Evolutionary conservation across 2,329 filamentous ascomycete genomes (phyloP).

Genomic region (Diaporthe humulicola): DNA sequence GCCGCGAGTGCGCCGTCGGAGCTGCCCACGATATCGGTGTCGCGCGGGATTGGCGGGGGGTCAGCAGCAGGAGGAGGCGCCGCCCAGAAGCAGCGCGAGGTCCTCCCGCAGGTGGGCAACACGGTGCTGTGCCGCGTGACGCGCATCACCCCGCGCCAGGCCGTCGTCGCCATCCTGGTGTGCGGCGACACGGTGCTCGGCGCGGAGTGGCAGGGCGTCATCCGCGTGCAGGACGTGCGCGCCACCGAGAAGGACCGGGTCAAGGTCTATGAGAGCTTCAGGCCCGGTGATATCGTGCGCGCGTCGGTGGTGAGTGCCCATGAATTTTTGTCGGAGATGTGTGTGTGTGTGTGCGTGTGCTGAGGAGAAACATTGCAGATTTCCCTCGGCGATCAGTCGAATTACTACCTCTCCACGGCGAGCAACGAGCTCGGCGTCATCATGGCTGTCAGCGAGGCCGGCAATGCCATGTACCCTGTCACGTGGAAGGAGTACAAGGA

Average conservation of each 20-base stretch:
- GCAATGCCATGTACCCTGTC: constrained; percentile 91
- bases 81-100: constrained; percentile 69
- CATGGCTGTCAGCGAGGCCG: constrained; percentile 88
- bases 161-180: constrained; percentile 86
- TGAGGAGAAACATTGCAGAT: constrained; percentile 64
- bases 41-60: constrained; percentile 47
- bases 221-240: constrained; percentile 90
- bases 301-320: constrained; percentile 77
- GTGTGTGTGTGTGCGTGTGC: not conserved
- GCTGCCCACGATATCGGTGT: constrained; percentile 69
- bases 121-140: constrained; percentile 88
- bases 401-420: constrained; percentile 95
- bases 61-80: constrained; percentile 36
- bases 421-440: constrained; percentile 94
- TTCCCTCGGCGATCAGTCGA: constrained; percentile 91
- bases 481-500: constrained; percentile 97
- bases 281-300: constrained; percentile 91
- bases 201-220: constrained; percentile 87
- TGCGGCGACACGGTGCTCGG: constrained; percentile 80
- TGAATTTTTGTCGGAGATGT: not conserved
- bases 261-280: constrained; percentile 89
- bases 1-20: constrained; percentile 54
- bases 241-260: constrained; percentile 97
- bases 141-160: constrained; percentile 86
- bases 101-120: constrained; percentile 85